Base-by-base conservation (phyloP, 768 basidiomycete genomes). In the Phlegmacium glaucopus region DNA sequence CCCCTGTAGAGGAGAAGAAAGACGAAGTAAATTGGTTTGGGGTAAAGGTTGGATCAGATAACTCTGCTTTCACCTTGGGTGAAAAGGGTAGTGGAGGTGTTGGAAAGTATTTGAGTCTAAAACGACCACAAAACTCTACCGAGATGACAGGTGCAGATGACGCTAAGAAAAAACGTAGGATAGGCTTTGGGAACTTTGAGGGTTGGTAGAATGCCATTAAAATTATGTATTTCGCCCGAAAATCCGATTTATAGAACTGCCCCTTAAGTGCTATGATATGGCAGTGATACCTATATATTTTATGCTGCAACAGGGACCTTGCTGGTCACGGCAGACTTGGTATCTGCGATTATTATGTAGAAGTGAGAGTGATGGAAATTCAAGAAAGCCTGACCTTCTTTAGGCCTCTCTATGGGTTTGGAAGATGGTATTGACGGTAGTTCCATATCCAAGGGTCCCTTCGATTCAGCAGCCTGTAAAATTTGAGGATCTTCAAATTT, bases 141-240 rank as follows among this genome's bases (percentile, higher is more conserved):
- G 39, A 36, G 17, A 30, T 44, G 11, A 50, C 50, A 28, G 59
- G 54, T 3, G 47, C 38, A 13, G 77, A 78, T 41, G 80, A 85
- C 29, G 66, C 68, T 45, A 87, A 85, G 64, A 95, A 94, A 76
- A 88, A 87, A 68, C 80, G 87, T 57, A 85, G 80, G 53, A 63
- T 85, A 32, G 94, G 94, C 1, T 97, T 98, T 66, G 94, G 94
- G n/a, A 75, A 93, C 61, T 94, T 94, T 48, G 83, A 85, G 18
- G 81, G 78, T 28, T 94, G 90, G 90, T 94, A 69, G 22, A 22
- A 22, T 2, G 22, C 22, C 22, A 22, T 22, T 22, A 22, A 22
- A 22, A 22, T 22, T 22, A 22, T 22, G 22, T 22, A 2, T 22
- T 22, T 22, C 22, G 22, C 22, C 22, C 22, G 22, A 22, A 22